Base-by-base conservation (phyloP, 2,329 filamentous ascomycete species). In the Alternaria hordeiaustralica region DNA sequence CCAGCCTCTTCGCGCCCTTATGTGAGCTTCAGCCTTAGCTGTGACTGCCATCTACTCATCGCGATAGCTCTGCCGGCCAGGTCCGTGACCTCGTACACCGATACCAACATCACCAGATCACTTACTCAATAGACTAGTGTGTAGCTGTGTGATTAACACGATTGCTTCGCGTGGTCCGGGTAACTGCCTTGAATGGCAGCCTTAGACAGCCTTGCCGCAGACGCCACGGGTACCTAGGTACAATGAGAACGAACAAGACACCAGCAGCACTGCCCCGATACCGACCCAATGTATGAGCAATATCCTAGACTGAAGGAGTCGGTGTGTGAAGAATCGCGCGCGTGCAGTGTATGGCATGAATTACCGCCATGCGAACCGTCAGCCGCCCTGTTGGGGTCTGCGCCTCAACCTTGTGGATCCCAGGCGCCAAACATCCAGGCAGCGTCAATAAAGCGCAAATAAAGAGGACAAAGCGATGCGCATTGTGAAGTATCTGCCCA, bases 171-270 rank as follows among this genome's bases (percentile, higher is more conserved):
- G 49, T 36, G 20, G 7, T 25, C 8, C 21, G 26, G 55, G 45
- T 41, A 41, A 33, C 21, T 36, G 45, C 26, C 53, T 25, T 26
- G n/a, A 21, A 44, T 28, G 28, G 51, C 41, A 23, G 54, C 58
- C 63, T 41, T 43, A 20, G 54, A 60, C 43, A 58, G 50, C 63
- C 60, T 63, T 60, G 33, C 36, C 18, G 45, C 36, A 50, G 41
- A 33, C 54, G 28, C 47, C 23, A 33, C 18, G 30, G 28, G 28
- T 33, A 33, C 28, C 28, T 33, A 33, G 47, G 43, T 43, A 46
- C 41, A 49, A 47, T 12, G 55, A 41, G 46, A 49, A 10, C 21
- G 10, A 49, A 43, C n/a, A 3, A 33, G 26, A 28, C 20, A 51
- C 47, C 13, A 36, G 49, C 28, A 1, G 26, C 49, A 51, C 49